Base-by-base conservation (phyloP, 148 eudicot species). In the Amaranthus cruentus region DNA sequence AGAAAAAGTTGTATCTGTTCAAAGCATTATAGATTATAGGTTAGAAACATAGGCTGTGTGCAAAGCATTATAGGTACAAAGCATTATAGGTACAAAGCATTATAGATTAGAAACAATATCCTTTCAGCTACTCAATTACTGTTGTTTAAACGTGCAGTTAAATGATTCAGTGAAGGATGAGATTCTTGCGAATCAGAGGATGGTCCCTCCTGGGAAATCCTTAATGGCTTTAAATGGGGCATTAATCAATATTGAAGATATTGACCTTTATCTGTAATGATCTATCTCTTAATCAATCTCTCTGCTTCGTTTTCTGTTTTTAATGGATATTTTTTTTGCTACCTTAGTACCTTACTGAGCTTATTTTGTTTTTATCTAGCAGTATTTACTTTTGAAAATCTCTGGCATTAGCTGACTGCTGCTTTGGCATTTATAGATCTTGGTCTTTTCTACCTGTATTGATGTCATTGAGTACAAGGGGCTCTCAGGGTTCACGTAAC, bases 141-240 rank as follows among this genome's bases (percentile, higher is more conserved):
- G 78, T 71, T 47, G 79, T 47, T 15, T 63, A 42, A 80, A 62
- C n/a, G 14, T 81, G 80, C 91, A 96, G 99, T 80, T 96, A 67
- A 92, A 96, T 81, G 94, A 92, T 42, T 90, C 99, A 21, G 85
- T 96, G 70, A 96, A 96, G 81, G 99, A 95, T 82, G 99, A 96
- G 84, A 96, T 96, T 81, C 82, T 84, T 76, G 83, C 96, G 75
- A 96, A 96, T 78, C 99, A 96, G 85, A 86, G 90, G 77, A 96
- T 96, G 99, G 85, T 96, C 68, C 99, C 99, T 61, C 97, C 99
- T 64, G 99, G 99, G 72, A 92, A 96, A 81, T 90, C 97, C 62
- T 84, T 96, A 77, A 85, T 96, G 99, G 99, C 97, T 69, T 71
- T 96, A 78, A 92, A 96, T 81, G 91, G 95, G 47, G 99, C 96